Base-by-base conservation (phyloP, 75 land plant species). In the Cupressus sempervirens region DNA sequence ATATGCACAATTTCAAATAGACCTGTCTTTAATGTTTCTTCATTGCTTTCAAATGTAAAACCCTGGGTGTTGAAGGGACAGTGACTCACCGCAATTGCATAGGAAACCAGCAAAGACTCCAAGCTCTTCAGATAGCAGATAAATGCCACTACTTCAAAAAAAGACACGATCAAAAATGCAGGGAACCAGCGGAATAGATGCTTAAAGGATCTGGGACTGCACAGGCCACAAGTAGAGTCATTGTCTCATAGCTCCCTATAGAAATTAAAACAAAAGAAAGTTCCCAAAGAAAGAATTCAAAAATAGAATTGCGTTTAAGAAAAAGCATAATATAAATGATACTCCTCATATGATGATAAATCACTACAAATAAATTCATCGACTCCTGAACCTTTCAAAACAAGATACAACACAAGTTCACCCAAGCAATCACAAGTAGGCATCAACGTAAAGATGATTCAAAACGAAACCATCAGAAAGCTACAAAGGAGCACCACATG, bases 71-170 rank as follows among this genome's bases (percentile, higher is more conserved):
- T 38, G 38, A 77, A 77, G 80, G 45, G 45, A 77, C 30, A 77
- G 45, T 43, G 45, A 87, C 90, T 87, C 62, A 89, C 90, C 56
- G 90, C 90, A 58, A 89, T 86, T 18, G 90, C 84, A 53, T 89
- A 89, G 53, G 90, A 73, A 83, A 89, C 90, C 46, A 89, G 89
- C 72, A 89, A 82, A 80, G 87, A 73, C 89, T 89, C 90, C 86
- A 89, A 74, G 84, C 90, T 89, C 81, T 89, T 89, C 23, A 89
- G 81, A 89, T 87, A 89, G 89, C 88, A 87, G 14, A 84, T 53
- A 81, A 89, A 88, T 32, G 90, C 90, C 34, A 74, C 85, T 65
- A 89, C 48, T 86, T 89, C 90, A 36, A 89, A 87, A 18, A 87
- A 35, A 53, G 90, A 89, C 35, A 89, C 88, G 15, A 81, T 52